Conservation (phyloP, 2,329 filamentous ascomycete species). For the Ophiostoma quercus region DNA sequence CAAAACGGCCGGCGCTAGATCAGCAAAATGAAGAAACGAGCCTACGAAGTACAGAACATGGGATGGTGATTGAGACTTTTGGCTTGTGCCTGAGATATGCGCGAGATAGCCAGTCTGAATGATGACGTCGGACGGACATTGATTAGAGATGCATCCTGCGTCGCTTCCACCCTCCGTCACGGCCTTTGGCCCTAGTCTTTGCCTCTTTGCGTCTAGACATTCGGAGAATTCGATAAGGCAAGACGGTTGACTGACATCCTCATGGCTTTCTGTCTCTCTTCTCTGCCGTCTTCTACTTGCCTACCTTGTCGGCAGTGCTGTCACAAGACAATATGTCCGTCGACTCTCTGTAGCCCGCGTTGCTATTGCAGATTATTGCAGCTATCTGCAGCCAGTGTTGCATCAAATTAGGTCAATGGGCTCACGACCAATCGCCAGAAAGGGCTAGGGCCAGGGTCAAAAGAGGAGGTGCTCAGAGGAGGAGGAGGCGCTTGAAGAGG, state of each 20-base stretch:
- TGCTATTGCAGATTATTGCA: background rate
- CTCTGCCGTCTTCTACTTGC: background rate
- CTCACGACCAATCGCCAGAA: background rate
- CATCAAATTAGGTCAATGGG: background rate
- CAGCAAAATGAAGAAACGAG: background rate
- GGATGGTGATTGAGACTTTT: background rate
- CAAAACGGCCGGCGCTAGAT: background rate
- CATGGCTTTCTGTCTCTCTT: background rate
- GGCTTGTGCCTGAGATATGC: background rate
- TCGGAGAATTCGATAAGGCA: background rate
- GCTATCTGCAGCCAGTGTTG: background rate
- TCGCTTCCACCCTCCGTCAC: background rate
- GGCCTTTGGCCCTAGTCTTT: background rate
- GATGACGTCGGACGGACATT: background rate
- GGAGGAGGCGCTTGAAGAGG: background rate
- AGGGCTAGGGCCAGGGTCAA: conserved; percentile 1
- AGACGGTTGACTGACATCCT: background rate
- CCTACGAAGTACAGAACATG: too few relatives aligned
- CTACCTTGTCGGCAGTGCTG: background rate
- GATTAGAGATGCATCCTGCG: background rate
- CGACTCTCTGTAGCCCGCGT: background rate
- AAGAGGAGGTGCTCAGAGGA: background rate
- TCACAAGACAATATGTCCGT: conserved; percentile 2
- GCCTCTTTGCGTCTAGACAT: background rate
- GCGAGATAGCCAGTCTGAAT: background rate